Base-by-base conservation (phyloP, 2,329 filamentous ascomycete genomes). In the Aspergillus brunneoviolaceus region DNA sequence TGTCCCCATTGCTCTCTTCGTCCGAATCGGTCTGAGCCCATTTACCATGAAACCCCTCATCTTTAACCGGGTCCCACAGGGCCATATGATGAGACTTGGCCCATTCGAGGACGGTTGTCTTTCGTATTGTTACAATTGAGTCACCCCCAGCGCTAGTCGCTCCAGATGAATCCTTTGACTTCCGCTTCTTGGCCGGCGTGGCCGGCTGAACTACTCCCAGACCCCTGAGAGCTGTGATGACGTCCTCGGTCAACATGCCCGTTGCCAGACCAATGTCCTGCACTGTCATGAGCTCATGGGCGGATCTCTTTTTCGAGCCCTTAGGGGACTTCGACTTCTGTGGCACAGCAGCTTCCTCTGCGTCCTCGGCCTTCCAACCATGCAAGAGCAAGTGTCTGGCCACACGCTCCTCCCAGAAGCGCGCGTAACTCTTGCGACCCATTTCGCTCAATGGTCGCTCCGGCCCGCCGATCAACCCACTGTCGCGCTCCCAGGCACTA, bases 361-460 rank as follows among this genome's bases (percentile, higher is more conserved):
- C 64, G 39, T 70, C 69, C 16, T 63, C 57, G 55, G 67, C 33
- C 54, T 69, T 63, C 33, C 74, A 65, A 11, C 67, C 70, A 50
- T 72, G 74, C n/a, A 84, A 72, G 27, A 87, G 75, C 27, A 88
- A 76, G 58, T 78, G 90, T n/a, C 91, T 83, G 5, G 89, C 88
- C 63, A 97, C 87, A 67, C 95, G 91, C 49, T 89, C 88, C 1
- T 89, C 87, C 94, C 94, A 98, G 76, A 90, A 97, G 5, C 90
- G 84, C 67, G 84, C 83, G 77, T 98, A 98, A 3, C 92, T 92
- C 70, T 87, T 89, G 67, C 86, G 85, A 1, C 94, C 94, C 51
- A 96, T 83, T 63, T 94, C 90, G 21, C 90, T 95, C 49, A 98
- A 88, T 10, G 94, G 95, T 74, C 96, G 95, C 79, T 99, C 95